Evolutionary conservation across 768 basidiomycete species (phyloP).

Genomic region (Boletus edulis): DNA sequence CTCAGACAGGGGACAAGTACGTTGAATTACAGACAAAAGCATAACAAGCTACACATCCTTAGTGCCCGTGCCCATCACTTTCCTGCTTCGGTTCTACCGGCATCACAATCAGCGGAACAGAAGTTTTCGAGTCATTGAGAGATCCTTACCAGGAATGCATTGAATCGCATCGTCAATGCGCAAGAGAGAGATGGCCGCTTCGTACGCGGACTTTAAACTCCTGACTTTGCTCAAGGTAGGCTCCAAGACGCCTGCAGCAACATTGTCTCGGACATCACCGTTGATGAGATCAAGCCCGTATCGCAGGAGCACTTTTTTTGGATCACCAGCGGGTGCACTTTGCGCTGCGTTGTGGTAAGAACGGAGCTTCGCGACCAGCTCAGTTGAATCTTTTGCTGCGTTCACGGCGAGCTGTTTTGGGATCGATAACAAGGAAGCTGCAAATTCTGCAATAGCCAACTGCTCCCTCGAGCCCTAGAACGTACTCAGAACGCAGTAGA

Average conservation of each 20-base stretch:
- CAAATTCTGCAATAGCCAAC: conserved; percentile 98
- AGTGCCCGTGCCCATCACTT: conserved; percentile 76
- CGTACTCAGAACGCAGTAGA: conserved; percentile 1
- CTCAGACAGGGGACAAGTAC: not conserved
- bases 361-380: conserved; percentile 93
- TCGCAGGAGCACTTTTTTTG: conserved; percentile 84
- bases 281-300: conserved; percentile 95
- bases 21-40: not conserved
- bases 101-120: conserved; percentile 15
- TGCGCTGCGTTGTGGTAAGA: conserved; percentile 97
- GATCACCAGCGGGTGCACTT: conserved; percentile 86
- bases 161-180: conserved; percentile 97
- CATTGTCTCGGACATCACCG: conserved; percentile 94
- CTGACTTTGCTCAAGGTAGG: conserved; percentile 97
- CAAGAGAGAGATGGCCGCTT: conserved; percentile 91
- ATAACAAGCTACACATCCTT: conserved; percentile 21
- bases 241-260: conserved; percentile 89
- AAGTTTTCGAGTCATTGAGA: conserved; percentile 1
- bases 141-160: conserved; percentile 72
- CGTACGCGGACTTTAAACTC: conserved; percentile 95
- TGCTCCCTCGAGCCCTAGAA: conserved; percentile 94
- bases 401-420: conserved; percentile 97
- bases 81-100: conserved; percentile 67
- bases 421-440: conserved; percentile 86
- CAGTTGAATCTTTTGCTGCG: conserved; percentile 97